phyloP scores from a whole-genome alignment of 176 grass and related monocot genomes.

The Pharus latifolius region DNA sequence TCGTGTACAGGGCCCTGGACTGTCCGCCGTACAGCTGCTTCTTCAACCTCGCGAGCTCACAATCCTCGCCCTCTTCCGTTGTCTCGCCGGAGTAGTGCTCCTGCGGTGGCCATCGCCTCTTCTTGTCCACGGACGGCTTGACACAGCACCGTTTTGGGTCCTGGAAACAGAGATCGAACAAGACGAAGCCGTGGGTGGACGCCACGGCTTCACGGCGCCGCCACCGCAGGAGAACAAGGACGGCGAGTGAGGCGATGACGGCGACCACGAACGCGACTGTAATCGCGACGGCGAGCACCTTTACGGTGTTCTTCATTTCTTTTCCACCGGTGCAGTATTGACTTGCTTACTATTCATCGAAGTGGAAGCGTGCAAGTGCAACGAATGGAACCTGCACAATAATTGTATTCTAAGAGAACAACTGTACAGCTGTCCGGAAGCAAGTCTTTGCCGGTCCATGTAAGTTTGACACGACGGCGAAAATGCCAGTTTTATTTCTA shows the following conservation, averaged over 20 bases:
- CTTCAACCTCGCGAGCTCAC: conserved; percentile 45
- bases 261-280: background rate
- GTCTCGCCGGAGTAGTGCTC: background rate
- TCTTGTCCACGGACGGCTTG: conserved; percentile 12
- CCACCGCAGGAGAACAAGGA: background rate
- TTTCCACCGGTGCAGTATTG: background rate
- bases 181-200: conserved; percentile 15
- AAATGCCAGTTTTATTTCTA: background rate
- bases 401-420: background rate
- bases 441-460: conserved; percentile 20
- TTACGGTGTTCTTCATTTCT: background rate
- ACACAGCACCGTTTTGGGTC: background rate
- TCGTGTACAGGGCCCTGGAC: conserved; percentile 37
- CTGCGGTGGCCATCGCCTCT: background rate
- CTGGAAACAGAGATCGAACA: conserved; percentile 37
- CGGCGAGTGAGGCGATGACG: background rate
- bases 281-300: conserved; percentile 18
- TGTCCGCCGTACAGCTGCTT: conserved; percentile 3
- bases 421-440: background rate
- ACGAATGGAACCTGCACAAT: background rate
- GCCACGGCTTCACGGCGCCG: background rate
- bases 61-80: conserved; percentile 26
- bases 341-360: background rate
- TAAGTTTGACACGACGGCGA: background rate
- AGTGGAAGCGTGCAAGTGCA: background rate